These are phyloP conservation scores for Quercus lobata DNA, from an alignment of 331 rosid species.

Conservation along the genomic window DNA sequence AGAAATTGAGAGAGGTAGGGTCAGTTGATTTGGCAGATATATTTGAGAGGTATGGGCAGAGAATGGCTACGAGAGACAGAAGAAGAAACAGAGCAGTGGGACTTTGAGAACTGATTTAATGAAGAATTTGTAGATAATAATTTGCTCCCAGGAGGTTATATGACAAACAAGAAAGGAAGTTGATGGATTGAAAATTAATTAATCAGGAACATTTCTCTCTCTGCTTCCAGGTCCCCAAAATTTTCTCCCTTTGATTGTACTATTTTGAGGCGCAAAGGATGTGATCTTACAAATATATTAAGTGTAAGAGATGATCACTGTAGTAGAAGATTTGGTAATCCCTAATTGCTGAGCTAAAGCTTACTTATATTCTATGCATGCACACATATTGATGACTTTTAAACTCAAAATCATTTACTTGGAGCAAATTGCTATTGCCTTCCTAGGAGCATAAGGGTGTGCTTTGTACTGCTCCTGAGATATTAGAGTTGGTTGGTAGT, in stretches of 20 bases:
- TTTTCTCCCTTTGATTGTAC: not conserved
- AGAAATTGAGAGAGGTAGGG: conserved; percentile 70
- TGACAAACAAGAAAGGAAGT: not conserved
- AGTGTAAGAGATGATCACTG: not conserved
- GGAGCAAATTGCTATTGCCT: conserved; percentile 13
- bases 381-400: not conserved
- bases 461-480: conserved; percentile 52
- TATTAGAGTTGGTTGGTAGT: conserved; percentile 57
- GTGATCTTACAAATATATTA: not conserved
- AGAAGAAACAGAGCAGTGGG: conserved; percentile 44
- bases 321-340: not conserved
- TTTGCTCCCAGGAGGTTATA: not conserved
- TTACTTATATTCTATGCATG: conserved; percentile 4
- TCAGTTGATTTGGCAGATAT: conserved; percentile 84
- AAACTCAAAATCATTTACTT: conserved; percentile 9
- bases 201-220: not conserved
- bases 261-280: not conserved
- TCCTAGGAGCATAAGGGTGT: conserved; percentile 48
- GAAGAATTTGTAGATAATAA: not conserved
- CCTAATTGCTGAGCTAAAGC: not conserved
- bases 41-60: conserved; percentile 75
- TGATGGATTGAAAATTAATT: too few relatives aligned
- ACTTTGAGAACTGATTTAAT: too few relatives aligned
- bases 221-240: not conserved
- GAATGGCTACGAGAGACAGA: conserved; percentile 77